Conservation (phyloP, 1,284 basidiomycete species). For the Puccinia horiana region DNA sequence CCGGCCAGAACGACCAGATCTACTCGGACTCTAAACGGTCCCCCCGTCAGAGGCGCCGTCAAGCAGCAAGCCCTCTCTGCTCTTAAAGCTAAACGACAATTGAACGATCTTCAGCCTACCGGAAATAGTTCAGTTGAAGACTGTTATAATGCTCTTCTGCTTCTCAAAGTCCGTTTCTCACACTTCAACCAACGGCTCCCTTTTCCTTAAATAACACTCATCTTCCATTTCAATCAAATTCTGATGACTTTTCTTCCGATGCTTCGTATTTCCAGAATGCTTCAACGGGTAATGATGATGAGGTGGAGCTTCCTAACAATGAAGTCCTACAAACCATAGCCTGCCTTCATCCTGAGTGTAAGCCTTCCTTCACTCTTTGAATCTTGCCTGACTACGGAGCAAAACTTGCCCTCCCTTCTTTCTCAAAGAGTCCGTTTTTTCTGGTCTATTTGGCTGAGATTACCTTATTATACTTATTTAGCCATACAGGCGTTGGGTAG, state of each 20-base stretch:
- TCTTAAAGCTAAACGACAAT: slow-evolving; percentile 30
- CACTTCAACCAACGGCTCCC: background rate
- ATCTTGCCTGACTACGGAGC: background rate
- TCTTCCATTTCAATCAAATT: background rate
- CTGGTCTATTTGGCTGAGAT: background rate
- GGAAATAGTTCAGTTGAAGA: background rate
- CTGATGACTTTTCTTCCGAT: background rate
- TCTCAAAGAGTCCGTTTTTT: background rate
- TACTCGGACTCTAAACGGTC: background rate
- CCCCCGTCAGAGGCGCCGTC: slow-evolving; percentile 20
- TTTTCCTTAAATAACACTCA: background rate
- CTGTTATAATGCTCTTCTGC: slow-evolving; percentile 17
- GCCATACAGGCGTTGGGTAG: background rate
- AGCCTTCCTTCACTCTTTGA: background rate
- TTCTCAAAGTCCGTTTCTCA: slow-evolving; percentile 4
- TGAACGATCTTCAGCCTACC: background rate
- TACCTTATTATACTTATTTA: background rate
- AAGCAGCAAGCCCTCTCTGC: slow-evolving; percentile 17
- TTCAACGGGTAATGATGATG: background rate
- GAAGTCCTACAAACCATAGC: slow-evolving; percentile 24
- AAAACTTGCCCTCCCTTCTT: background rate
- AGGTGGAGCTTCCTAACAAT: background rate
- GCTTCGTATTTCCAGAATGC: background rate
- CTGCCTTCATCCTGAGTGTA: slow-evolving; percentile 18
- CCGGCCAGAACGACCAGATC: background rate